Conservation (phyloP, 768 basidiomycete genomes). For the Tephrocybe sp. region DNA sequence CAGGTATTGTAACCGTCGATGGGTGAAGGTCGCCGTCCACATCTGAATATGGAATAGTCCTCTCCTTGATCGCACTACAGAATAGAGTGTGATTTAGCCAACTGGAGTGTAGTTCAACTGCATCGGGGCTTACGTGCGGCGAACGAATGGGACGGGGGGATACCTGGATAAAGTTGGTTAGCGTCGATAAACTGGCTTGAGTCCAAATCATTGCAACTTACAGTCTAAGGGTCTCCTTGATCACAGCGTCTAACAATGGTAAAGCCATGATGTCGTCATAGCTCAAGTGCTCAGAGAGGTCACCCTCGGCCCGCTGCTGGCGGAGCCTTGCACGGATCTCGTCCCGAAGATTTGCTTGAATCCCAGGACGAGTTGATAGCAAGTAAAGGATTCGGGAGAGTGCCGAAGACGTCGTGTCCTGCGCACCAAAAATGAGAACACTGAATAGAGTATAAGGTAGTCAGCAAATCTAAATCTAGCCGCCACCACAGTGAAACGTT, state of each 20-base stretch:
- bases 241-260: slow-evolving; percentile 44
- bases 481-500: not conserved
- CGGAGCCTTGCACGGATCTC: slow-evolving; percentile 32
- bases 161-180: slow-evolving; percentile 27
- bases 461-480: not conserved
- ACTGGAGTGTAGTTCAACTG: not conserved
- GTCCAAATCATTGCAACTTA: slow-evolving; percentile 18
- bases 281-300: slow-evolving; percentile 21
- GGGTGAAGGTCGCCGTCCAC: slow-evolving; percentile 22
- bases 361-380: slow-evolving; percentile 34
- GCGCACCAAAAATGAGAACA: slow-evolving; percentile 49
- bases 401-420: slow-evolving; percentile 48
- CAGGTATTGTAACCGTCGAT: slow-evolving; percentile 39
- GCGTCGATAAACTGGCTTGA: not conserved
- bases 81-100: not conserved
- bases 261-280: slow-evolving; percentile 38
- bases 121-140: slow-evolving; percentile 37
- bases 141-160: slow-evolving; percentile 47
- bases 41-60: slow-evolving; percentile 38
- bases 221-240: slow-evolving; percentile 48
- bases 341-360: slow-evolving; percentile 36
- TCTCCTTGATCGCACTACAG: slow-evolving; percentile 41
- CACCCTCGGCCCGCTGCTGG: slow-evolving; percentile 14
- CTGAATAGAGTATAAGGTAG: slow-evolving; percentile 24
- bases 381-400: slow-evolving; percentile 42